Base-by-base conservation (phyloP, 108 stramenopile genomes). In the Aurantiochytrium sp. region DNA sequence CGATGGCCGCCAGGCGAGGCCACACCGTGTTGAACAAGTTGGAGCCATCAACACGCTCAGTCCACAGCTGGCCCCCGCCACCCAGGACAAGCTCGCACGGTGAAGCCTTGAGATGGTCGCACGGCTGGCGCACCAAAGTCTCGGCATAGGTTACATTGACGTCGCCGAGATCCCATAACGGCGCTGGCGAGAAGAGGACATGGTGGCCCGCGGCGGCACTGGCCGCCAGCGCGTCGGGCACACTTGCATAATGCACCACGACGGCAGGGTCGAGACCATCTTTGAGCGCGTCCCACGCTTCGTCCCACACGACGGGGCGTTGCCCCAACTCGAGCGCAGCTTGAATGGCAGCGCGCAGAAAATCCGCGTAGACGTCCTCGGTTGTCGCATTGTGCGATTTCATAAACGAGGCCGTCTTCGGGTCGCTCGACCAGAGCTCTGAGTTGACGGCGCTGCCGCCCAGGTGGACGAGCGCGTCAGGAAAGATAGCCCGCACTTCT, bases 401-500 rank as follows among this genome's bases (percentile, higher is more conserved):
- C 91, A 93, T 91, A 90, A 91, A 94, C 53, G 59, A 15, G 1
- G 52, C 37, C 59, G 93, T 92, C 1, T 39, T 36, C 0, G 41
- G 55, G 24, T 85, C 68, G 4, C 73, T 69, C 4, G 85, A 55
- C 94, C 94, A 95, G 55, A 93, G 93, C 41, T 34, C 30, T 27
- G 91, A 73, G 30, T 88, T 15, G 50, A 94, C 94, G 86, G 94
- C 95, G 86, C 94, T 94, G n/a, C 95, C 95, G 45, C 95, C 95
- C 4, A 95, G 68, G 89, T 95, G 95, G 52, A 39, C 45, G 15
- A 24, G 27, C 36, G 54, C 73, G 37, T 86, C 86, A 8, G 65
- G 86, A 55, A 86, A 86, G 1, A 48, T 48, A 4, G 36, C 55
- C 37, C 31, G 45, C 2, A 86, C 22, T 15, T 32, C 86, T 21